Conservation (phyloP, 176 grass and related monocot species). For the Pharus latifolius region DNA sequence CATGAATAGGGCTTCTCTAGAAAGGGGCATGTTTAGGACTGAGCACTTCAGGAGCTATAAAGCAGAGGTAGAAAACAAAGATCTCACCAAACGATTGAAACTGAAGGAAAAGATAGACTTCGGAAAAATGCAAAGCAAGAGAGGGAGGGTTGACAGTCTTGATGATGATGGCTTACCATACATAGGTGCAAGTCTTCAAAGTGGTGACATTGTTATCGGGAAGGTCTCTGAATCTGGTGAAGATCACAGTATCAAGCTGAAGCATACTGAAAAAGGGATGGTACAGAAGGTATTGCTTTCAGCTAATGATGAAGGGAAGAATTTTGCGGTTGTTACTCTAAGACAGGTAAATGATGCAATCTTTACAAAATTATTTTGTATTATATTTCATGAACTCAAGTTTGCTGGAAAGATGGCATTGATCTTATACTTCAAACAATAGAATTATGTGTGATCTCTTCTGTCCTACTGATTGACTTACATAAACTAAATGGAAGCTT, state of each 20-base stretch:
- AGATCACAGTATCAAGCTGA: constrained; percentile 60
- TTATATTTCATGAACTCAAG: neutral
- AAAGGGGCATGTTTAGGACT: constrained; percentile 73
- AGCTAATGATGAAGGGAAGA: constrained; percentile 71
- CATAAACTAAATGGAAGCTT: neutral
- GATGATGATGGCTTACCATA: constrained; percentile 79
- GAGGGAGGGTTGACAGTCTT: constrained; percentile 60
- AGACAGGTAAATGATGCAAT: constrained; percentile 51
- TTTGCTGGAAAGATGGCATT: neutral
- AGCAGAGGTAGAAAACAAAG: constrained; percentile 61
- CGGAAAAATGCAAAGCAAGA: constrained; percentile 72
- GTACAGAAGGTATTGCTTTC: constrained; percentile 75
- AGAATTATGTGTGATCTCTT: neutral
- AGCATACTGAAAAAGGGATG: constrained; percentile 87
- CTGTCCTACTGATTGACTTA: neutral
- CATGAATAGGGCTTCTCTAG: constrained; percentile 77
- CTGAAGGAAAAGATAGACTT: constrained; percentile 53
- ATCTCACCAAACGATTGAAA: constrained; percentile 46
- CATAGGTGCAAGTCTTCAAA: constrained; percentile 74
- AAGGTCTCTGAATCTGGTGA: constrained; percentile 61
- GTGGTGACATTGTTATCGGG: constrained; percentile 76
- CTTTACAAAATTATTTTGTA: neutral
- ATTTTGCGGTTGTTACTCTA: constrained; percentile 71
- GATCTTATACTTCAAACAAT: neutral
- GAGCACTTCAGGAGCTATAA: constrained; percentile 75